phyloP scores from a whole-genome alignment of 768 basidiomycete genomes.

The Russula ochroleuca region DNA sequence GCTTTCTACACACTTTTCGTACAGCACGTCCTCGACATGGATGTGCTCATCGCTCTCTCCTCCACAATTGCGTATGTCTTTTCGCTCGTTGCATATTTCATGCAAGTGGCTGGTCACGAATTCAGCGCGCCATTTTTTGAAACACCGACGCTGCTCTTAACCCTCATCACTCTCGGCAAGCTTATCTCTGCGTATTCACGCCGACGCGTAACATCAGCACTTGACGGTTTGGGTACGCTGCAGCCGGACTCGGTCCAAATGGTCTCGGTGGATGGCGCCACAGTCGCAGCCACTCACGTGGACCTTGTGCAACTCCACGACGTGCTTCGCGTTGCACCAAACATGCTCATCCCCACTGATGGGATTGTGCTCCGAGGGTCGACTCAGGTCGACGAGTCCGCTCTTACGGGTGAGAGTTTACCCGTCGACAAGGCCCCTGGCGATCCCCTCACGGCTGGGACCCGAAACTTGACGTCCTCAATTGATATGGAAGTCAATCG shows the following conservation, averaged over 20 bases:
- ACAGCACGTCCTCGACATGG: constrained; percentile 38
- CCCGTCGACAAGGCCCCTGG: constrained; percentile 38
- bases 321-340: constrained; percentile 36
- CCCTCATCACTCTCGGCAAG: constrained; percentile 41
- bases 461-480: constrained; percentile 36
- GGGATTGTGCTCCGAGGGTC: constrained; percentile 37
- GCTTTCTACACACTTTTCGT: constrained; percentile 38
- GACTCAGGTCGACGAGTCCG: constrained; percentile 42
- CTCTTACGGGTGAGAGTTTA: constrained; percentile 42
- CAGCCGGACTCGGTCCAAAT: constrained; percentile 36
- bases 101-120: constrained; percentile 34
- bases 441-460: constrained; percentile 38
- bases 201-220: constrained; percentile 34
- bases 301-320: constrained; percentile 40
- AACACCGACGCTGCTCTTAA: constrained; percentile 42
- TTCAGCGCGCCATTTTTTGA: constrained; percentile 40
- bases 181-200: constrained; percentile 39
- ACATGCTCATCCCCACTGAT: constrained; percentile 39
- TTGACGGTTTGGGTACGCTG: constrained; percentile 36
- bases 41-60: constrained; percentile 39
- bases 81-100: constrained; percentile 39
- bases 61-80: constrained; percentile 41
- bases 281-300: constrained; percentile 28
- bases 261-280: constrained; percentile 29
- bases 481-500: constrained; percentile 38